Evolutionary conservation across 2,329 filamentous ascomycete species (phyloP).

Genomic region (Epichloe coenophiala): DNA sequence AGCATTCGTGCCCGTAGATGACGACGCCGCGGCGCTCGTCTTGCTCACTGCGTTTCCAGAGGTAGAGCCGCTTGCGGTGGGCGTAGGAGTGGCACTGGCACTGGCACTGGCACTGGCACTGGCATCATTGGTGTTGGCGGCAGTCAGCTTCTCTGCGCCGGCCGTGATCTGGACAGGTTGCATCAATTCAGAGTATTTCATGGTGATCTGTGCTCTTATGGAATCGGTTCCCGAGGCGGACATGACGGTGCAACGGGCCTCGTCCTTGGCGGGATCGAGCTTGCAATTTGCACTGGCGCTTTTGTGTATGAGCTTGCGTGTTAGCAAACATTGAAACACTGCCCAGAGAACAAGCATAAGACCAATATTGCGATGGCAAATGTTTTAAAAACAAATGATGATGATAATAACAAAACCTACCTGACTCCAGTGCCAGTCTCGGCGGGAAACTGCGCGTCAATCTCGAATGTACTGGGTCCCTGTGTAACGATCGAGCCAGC

Average conservation of each 20-base stretch:
- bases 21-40: not conserved
- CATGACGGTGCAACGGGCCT: constrained; percentile 11
- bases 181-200: constrained; percentile 9
- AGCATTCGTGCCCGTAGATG: constrained; percentile 14
- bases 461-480: constrained; percentile 12
- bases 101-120: constrained; percentile 3
- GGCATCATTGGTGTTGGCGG: constrained; percentile 1
- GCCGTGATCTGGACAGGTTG: constrained; percentile 24
- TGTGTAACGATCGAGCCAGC: constrained; percentile 14
- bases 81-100: constrained; percentile 5
- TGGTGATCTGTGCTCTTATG: fast-evolving
- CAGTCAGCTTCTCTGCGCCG: constrained; percentile 22
- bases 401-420: not conserved
- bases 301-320: constrained; percentile 3
- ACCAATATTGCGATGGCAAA: too few relatives aligned
- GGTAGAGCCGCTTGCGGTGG: constrained; percentile 5
- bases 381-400: too few relatives aligned
- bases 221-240: not conserved
- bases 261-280: constrained; percentile 12
- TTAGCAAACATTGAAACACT: not conserved
- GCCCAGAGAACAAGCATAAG: too few relatives aligned
- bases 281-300: constrained; percentile 12
- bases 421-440: not conserved
- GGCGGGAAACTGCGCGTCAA: constrained; percentile 4
- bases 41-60: not conserved